These are phyloP conservation scores for Cicer chorassanicum DNA, from an alignment of 306 rosid genomes.

Conservation along the genomic window DNA sequence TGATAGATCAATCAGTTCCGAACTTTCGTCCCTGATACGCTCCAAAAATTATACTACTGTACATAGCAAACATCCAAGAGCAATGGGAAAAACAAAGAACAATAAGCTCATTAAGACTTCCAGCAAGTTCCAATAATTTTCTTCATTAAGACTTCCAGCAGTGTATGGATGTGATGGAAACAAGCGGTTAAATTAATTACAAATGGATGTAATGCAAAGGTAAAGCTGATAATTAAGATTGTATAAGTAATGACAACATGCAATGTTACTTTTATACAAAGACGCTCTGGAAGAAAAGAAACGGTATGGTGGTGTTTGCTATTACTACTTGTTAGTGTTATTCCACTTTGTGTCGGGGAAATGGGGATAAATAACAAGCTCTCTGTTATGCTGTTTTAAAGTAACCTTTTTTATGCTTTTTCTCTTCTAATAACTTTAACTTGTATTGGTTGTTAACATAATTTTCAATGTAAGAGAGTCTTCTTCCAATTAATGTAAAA, in stretches of 20 bases:
- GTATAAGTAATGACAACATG: conserved; percentile 51
- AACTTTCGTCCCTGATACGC: conserved; percentile 41
- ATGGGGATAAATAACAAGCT: conserved; percentile 62
- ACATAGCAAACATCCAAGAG: conserved; percentile 49
- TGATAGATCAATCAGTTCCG: conserved; percentile 49
- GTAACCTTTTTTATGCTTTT: conserved; percentile 41
- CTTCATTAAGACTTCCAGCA: conserved; percentile 53
- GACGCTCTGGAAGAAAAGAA: conserved; percentile 43
- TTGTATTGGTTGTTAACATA: neutral
- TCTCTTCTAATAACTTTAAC: conserved; percentile 15
- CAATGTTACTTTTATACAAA: conserved; percentile 47
- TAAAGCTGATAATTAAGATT: conserved; percentile 48
- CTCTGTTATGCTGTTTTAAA: conserved; percentile 42
- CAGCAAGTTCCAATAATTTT: conserved; percentile 45
- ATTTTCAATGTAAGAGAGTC: conserved; percentile 1
- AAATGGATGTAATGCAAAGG: conserved; percentile 46
- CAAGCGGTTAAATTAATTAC: conserved; percentile 29
- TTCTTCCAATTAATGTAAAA: conserved; percentile 7
- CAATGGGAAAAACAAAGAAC: conserved; percentile 42
- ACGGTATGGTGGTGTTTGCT: conserved; percentile 33
- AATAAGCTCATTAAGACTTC: conserved; percentile 45
- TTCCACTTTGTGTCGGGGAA: conserved; percentile 66
- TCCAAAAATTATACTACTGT: conserved; percentile 25
- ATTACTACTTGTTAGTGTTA: conserved; percentile 17
- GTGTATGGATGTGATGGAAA: conserved; percentile 42